phyloP scores from a whole-genome alignment of 768 basidiomycete species.

The Sarcomyxa edulis region DNA sequence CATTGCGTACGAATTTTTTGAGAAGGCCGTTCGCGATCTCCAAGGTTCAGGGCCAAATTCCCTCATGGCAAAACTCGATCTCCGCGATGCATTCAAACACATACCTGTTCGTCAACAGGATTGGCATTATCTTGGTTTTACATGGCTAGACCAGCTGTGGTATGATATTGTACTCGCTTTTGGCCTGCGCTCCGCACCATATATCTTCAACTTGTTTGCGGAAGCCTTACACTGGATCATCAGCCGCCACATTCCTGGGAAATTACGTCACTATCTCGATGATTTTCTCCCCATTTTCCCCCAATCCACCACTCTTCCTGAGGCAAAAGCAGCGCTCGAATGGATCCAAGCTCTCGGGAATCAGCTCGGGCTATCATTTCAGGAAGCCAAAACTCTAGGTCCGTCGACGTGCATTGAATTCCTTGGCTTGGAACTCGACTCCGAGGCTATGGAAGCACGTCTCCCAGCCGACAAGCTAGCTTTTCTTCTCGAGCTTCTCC shows the following conservation, averaged over 20 bases:
- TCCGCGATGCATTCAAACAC: constrained; percentile 10
- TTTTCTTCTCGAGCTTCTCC: constrained; percentile 5
- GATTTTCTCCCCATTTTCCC: constrained; percentile 25
- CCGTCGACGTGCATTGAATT: constrained; percentile 8
- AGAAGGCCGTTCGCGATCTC: too few species aligned
- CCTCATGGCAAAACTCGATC: too few species aligned
- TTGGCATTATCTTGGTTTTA: constrained; percentile 11
- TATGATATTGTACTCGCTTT: constrained; percentile 13
- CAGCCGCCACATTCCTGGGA: constrained; percentile 22
- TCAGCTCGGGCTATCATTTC: constrained; percentile 24
- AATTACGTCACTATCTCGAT: constrained; percentile 27
- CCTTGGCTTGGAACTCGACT: not conserved
- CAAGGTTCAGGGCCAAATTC: too few species aligned
- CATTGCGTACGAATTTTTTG: too few species aligned
- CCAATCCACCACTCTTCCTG: constrained; percentile 1
- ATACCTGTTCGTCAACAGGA: constrained; percentile 15
- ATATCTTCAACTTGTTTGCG: too few species aligned
- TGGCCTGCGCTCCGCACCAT: too few species aligned
- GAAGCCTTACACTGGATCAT: constrained; percentile 36
- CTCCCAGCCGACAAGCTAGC: constrained; percentile 6
- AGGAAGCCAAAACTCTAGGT: constrained; percentile 19
- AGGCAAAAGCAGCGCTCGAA: constrained; percentile 14
- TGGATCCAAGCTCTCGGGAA: constrained; percentile 23
- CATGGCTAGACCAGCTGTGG: not conserved
- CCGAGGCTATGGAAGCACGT: constrained; percentile 11